These are phyloP conservation scores for Triangularia setosa DNA, from an alignment of 2,329 filamentous ascomycete genomes.

Conservation along the genomic window DNA sequence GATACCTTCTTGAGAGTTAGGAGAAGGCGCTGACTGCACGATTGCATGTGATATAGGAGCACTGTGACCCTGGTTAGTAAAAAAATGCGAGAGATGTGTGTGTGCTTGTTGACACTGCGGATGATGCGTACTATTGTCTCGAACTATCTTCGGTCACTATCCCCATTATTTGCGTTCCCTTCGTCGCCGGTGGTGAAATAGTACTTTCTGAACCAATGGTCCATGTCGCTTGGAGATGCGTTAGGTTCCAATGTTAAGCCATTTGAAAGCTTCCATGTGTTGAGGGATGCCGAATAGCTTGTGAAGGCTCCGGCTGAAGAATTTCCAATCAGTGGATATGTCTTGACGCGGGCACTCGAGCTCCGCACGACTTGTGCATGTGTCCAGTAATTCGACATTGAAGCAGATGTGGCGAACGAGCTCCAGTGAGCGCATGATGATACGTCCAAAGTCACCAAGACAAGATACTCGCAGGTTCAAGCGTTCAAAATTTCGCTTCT, in stretches of 20 bases:
- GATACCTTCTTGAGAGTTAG: slow-evolving; percentile 26
- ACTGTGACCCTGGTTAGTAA: not conserved
- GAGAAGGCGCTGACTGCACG: slow-evolving; percentile 20
- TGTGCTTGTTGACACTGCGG: not conserved
- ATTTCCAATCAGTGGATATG: not conserved
- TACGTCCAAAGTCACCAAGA: slow-evolving; percentile 25
- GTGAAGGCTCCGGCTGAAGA: slow-evolving; percentile 24
- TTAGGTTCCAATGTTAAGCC: slow-evolving; percentile 34
- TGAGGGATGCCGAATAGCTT: slow-evolving; percentile 32
- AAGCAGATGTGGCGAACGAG: slow-evolving; percentile 32
- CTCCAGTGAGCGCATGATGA: slow-evolving; percentile 19
- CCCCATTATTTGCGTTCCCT: slow-evolving; percentile 13
- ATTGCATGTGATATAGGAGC: slow-evolving; percentile 11
- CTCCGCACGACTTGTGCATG: slow-evolving; percentile 3
- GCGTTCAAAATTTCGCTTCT: slow-evolving; percentile 30
- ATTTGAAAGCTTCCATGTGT: slow-evolving; percentile 26
- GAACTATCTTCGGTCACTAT: not conserved
- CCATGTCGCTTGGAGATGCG: slow-evolving; percentile 32
- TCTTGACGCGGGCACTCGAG: not conserved
- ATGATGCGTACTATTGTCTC: not conserved
- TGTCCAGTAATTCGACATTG: slow-evolving; percentile 30
- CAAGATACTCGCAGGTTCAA: slow-evolving; percentile 27
- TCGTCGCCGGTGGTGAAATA: slow-evolving; percentile 25
- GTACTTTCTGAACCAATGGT: slow-evolving; percentile 34
- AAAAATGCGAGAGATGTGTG: not conserved